These are phyloP conservation scores for Brettanomyces bruxellensis DNA, from an alignment of 805 yeast genomes.

Conservation along the genomic window DNA sequence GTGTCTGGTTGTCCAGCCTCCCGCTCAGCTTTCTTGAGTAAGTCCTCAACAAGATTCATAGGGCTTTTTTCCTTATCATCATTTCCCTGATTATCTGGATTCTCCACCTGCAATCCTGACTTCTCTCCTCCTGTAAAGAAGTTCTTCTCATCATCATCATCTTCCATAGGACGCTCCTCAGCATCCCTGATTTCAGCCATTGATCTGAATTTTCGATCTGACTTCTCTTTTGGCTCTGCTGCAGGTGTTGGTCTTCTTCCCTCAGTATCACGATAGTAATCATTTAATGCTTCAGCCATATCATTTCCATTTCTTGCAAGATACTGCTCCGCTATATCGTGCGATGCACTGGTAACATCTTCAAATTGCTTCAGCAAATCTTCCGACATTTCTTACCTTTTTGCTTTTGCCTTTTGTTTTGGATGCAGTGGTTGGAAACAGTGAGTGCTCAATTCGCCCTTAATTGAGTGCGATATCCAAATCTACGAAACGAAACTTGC, in stretches of 20 bases:
- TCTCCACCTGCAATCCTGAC: constrained; percentile 71
- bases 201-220: constrained; percentile 15
- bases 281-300: constrained; percentile 18
- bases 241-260: not conserved
- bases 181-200: constrained; percentile 24
- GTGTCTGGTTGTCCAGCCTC: constrained; percentile 43
- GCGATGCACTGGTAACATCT: constrained; percentile 17
- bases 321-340: constrained; percentile 29
- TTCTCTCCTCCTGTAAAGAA: constrained; percentile 59
- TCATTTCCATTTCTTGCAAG: constrained; percentile 23
- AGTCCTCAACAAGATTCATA: constrained; percentile 39
- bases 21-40: constrained; percentile 60
- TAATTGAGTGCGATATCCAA: too few relatives aligned
- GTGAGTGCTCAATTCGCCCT: too few relatives aligned
- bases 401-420: too few relatives aligned
- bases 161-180: constrained; percentile 22
- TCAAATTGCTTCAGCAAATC: constrained; percentile 8
- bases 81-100: constrained; percentile 44
- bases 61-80: constrained; percentile 22
- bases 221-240: not conserved
- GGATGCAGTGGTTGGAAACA: too few relatives aligned
- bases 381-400: constrained; percentile 3
- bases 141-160: constrained; percentile 28
- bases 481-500: too few relatives aligned
- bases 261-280: constrained; percentile 12